Evolutionary conservation across 768 basidiomycete genomes (phyloP).

Genomic region (Russula sp.): DNA sequence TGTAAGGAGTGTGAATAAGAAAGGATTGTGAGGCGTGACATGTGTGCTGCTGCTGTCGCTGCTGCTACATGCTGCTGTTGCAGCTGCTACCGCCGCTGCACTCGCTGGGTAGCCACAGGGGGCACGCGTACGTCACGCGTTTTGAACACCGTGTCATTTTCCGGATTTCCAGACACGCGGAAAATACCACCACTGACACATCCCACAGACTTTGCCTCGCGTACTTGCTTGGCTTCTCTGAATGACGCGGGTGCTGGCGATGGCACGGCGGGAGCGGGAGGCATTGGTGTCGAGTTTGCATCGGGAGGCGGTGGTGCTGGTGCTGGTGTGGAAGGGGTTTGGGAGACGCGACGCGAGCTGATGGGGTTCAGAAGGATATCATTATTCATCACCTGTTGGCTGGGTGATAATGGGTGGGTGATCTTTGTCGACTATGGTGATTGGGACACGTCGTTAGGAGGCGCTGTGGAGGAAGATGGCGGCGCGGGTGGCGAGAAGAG

Average conservation of each 20-base stretch:
- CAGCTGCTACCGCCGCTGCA: too few species aligned
- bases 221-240: constrained; percentile 55
- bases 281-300: constrained; percentile 9
- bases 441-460: constrained; percentile 56
- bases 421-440: constrained; percentile 50
- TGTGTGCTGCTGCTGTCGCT: too few species aligned
- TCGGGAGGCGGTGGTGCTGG: constrained; percentile 4
- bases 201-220: constrained; percentile 42
- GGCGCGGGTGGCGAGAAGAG: background rate
- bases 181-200: constrained; percentile 73
- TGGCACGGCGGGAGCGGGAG: constrained; percentile 18
- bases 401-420: constrained; percentile 7
- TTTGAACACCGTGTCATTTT: constrained; percentile 54
- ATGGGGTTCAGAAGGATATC: constrained; percentile 27
- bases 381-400: background rate
- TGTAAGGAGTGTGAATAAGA: too few species aligned
- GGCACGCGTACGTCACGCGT: constrained; percentile 31
- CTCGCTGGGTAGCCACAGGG: background rate
- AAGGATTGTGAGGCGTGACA: too few species aligned
- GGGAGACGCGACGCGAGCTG: constrained; percentile 27
- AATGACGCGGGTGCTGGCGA: constrained; percentile 43
- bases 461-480: constrained; percentile 3
- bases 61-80: too few species aligned
- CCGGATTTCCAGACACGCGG: constrained; percentile 61
- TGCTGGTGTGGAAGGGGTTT: constrained; percentile 1